Percentiles rank a stretch among this genome's conserved stretches.
Conservation (phyloP, 2,329 filamentous ascomycete genomes). For the Venturiaceae sp. region DNA sequence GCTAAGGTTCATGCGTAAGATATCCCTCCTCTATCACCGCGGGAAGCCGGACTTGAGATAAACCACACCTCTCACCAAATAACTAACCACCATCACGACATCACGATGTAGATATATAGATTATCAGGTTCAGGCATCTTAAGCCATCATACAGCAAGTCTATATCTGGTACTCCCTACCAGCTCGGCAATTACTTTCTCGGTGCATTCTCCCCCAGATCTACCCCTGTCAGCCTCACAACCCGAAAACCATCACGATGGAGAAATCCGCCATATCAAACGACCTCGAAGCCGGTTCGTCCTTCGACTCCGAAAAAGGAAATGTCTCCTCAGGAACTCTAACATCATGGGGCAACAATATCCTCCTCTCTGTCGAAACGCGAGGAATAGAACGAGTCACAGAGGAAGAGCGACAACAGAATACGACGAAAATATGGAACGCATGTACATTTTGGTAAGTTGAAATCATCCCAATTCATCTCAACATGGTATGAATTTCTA, state of each 20-base stretch:
- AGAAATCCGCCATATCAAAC: not conserved
- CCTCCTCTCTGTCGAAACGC: constrained; percentile 14
- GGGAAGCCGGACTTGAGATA: not conserved
- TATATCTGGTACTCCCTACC: no score
- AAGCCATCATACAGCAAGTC: no score
- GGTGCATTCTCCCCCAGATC: no score
- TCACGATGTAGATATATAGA: not conserved
- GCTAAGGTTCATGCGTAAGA: no score
- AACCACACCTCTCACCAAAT: not conserved
- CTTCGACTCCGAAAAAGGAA: not conserved
- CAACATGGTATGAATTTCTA: not conserved
- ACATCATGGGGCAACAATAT: not conserved
- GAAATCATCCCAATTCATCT: not conserved
- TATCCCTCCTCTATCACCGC: not conserved
- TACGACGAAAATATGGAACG: constrained; percentile 17
- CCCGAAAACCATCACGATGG: not conserved
- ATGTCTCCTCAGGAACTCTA: not conserved
- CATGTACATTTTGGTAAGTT: constrained; percentile 18
- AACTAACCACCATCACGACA: not conserved
- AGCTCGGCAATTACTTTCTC: no score
- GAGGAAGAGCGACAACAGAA: constrained; percentile 15
- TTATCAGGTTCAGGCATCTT: no score
- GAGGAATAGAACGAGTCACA: constrained; percentile 16
- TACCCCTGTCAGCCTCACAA: not conserved
- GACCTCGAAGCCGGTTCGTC: not conserved